Evolutionary conservation across 768 basidiomycete species (phyloP).

Genomic region (Russula griseocarnosa): DNA sequence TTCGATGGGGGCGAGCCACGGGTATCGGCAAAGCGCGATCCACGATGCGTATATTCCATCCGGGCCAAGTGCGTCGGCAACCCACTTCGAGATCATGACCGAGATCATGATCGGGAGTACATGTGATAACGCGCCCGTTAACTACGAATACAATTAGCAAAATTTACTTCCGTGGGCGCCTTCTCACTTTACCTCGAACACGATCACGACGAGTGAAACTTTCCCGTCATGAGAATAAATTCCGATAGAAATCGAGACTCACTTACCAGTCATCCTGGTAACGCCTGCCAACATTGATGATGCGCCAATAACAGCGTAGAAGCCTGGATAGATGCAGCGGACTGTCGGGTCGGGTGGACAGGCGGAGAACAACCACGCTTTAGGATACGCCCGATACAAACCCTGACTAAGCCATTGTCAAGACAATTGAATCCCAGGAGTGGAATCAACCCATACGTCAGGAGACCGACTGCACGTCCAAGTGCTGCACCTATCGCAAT

Average conservation of each 20-base stretch:
- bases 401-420: slow-evolving; percentile 48
- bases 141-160: slow-evolving; percentile 36
- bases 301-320: slow-evolving; percentile 74
- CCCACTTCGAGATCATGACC: slow-evolving; percentile 74
- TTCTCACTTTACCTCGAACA: slow-evolving; percentile 55
- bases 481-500: slow-evolving; percentile 72
- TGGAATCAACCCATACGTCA: slow-evolving; percentile 46
- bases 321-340: slow-evolving; percentile 68
- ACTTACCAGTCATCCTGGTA: slow-evolving; percentile 69
- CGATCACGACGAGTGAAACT: slow-evolving; percentile 74
- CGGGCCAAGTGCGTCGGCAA: slow-evolving; percentile 64
- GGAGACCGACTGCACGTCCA: slow-evolving; percentile 64
- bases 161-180: not conserved
- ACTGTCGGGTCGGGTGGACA: slow-evolving; percentile 70
- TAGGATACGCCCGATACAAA: slow-evolving; percentile 59
- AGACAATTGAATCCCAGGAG: not conserved
- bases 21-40: slow-evolving; percentile 68
- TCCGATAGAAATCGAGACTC: not conserved
- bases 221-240: not conserved
- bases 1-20: slow-evolving; percentile 63
- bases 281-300: slow-evolving; percentile 74
- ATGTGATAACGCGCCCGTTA: slow-evolving; percentile 76
- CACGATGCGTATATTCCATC: slow-evolving; percentile 69
- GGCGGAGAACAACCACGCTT: slow-evolving; percentile 63
- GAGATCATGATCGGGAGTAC: slow-evolving; percentile 81